Percentiles rank a stretch among this genome's conserved stretches.
Evolutionary conservation across 1,284 basidiomycete genomes (phyloP).

Genomic region (Ganoderma sinense): DNA sequence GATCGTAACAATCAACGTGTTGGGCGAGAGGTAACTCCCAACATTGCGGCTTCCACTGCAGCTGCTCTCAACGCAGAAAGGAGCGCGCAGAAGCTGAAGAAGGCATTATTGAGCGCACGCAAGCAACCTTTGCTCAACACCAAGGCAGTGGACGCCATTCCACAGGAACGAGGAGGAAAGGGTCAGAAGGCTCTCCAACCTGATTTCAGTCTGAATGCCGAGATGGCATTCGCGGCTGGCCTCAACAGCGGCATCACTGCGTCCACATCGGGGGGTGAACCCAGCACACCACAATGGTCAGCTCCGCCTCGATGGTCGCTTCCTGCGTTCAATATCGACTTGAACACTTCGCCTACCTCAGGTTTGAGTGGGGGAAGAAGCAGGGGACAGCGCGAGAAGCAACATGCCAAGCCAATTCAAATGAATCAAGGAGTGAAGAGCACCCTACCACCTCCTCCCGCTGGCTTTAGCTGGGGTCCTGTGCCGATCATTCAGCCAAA

Average conservation of each 20-base stretch:
- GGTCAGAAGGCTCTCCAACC: constrained; percentile 20
- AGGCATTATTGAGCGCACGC: constrained; percentile 66
- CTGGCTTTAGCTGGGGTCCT: constrained; percentile 71
- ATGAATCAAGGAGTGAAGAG: constrained; percentile 45
- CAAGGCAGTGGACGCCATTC: constrained; percentile 49
- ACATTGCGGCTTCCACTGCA: constrained; percentile 75
- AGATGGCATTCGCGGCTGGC: constrained; percentile 26
- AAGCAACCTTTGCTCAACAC: constrained; percentile 72
- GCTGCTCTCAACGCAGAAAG: constrained; percentile 82
- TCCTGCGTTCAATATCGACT: constrained; percentile 8
- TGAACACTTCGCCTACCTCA: constrained; percentile 3
- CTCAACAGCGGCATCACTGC: constrained; percentile 15
- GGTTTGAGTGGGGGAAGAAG: constrained; percentile 13
- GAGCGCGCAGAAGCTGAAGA: constrained; percentile 73
- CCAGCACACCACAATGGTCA: constrained; percentile 13
- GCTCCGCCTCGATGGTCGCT: constrained; percentile 3
- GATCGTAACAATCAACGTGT: constrained; percentile 40
- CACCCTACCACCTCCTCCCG: constrained; percentile 42
- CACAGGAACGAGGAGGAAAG: constrained; percentile 41
- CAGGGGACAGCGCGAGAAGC: constrained; percentile 34
- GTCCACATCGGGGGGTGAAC: neutral
- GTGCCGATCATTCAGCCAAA: constrained; percentile 53
- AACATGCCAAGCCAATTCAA: constrained; percentile 51
- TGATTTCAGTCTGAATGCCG: constrained; percentile 18
- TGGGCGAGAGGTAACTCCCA: constrained; percentile 53